A percentile compares a stretch with the other conserved stretches of the same genome.
Conservation (phyloP, 2,329 filamentous ascomycete species). For the Pleomassaria siparia region DNA sequence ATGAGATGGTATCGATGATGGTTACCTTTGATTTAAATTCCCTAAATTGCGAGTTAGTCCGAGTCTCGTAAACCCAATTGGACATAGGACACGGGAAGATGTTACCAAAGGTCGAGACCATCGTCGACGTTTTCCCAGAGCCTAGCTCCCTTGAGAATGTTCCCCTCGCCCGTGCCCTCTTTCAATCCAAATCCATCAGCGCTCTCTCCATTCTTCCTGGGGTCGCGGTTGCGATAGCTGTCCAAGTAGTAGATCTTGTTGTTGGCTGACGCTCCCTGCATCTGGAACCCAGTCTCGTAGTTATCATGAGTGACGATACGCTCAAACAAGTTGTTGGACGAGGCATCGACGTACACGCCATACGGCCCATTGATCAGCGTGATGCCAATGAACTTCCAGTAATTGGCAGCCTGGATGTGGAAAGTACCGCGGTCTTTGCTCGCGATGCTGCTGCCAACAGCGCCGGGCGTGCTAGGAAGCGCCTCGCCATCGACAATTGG, state of each 20-base stretch:
- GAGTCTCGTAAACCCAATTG: neutral
- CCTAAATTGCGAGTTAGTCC: constrained; percentile 4
- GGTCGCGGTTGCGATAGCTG: constrained; percentile 32
- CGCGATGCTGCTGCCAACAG: constrained; percentile 43
- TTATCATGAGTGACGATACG: constrained; percentile 43
- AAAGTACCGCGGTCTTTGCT: constrained; percentile 50
- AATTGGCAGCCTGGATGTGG: constrained; percentile 50
- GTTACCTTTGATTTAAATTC: constrained; percentile 48
- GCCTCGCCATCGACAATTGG: constrained; percentile 52
- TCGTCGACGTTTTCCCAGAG: constrained; percentile 57
- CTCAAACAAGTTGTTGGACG: constrained; percentile 42
- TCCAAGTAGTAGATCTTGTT: constrained; percentile 28
- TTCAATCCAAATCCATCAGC: constrained; percentile 55
- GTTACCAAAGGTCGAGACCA: constrained; percentile 47
- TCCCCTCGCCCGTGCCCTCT: constrained; percentile 50
- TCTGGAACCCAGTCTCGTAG: constrained; percentile 45
- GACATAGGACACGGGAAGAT: neutral
- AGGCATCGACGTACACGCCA: constrained; percentile 40
- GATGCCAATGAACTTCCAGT: constrained; percentile 51
- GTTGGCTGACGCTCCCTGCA: constrained; percentile 35
- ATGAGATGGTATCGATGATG: constrained; percentile 49
- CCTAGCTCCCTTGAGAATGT: constrained; percentile 48
- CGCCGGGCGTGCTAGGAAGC: constrained; percentile 45
- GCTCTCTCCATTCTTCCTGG: constrained; percentile 55
- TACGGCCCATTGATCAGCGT: constrained; percentile 43